Evolutionary conservation across 2,329 filamentous ascomycete species (phyloP), one percentile per base, ranked within the genome.

Genomic region (Calonectria henricotiae): DNA sequence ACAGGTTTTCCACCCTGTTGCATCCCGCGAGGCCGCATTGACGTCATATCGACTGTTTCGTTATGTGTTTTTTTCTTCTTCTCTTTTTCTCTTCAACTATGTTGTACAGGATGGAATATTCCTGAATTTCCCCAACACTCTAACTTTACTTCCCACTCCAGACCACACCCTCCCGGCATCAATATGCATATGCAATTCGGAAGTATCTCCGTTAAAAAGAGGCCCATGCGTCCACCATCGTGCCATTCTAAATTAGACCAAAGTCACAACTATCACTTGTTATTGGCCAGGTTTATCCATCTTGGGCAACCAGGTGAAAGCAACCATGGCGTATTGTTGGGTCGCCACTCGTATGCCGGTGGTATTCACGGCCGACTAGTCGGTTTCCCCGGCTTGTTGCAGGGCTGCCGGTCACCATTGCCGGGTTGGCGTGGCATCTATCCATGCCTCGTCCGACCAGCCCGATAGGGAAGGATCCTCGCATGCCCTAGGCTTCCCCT

Each of bases 301-400:
- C 30, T 27, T 51, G 39, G 41, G 60, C 58, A 47, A 30, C 47
- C 43, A 61, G 17, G 61, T 39, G 43, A 44, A 30, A 35, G 44
- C 41, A 8, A 15, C 25, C 20, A 27, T 4, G n/a, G 11, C 41
- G 30, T 25, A 30, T 20, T 11, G 30, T 30, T 60, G 43, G 58
- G 17, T 68, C 46, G 65, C 58, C 65, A 62, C 65, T 13, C 32
- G 46, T 49, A 46, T 60, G 23, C 64, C 54, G 64, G 54, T 23
- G 32, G 62, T 61, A 47, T 49, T 30, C 17, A 44, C 51, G 51
- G 63, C 41, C 27, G 41, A 37, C 39, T 54, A 58, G 23, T 54
- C 27, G 61, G 54, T 27, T 44, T 17, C 5, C 23, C 46, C 27
- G 43, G 27, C 25, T 30, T 15, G 44, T 15, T 17, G 44, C 30